Evolutionary conservation across 495 filamentous ascomycete species (phyloP).

Genomic region (Podospora didyma): DNA sequence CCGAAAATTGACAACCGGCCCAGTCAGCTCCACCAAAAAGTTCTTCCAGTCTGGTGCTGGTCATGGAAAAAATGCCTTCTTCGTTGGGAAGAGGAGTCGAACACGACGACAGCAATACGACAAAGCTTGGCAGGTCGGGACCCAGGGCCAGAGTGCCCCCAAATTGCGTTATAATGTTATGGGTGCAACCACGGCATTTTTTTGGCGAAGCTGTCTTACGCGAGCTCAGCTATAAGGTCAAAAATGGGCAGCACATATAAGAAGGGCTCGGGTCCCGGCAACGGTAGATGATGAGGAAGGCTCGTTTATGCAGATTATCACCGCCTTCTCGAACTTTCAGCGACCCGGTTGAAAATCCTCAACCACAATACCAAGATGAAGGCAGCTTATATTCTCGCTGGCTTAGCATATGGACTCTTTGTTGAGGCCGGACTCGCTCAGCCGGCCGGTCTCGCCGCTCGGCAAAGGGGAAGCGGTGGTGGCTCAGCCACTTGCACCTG

Average conservation of each 20-base stretch:
- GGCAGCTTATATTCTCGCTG: slow-evolving; percentile 1
- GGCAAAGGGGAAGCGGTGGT: slow-evolving; percentile 4
- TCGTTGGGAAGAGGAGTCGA: neutral
- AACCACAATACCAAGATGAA: slow-evolving; percentile 2
- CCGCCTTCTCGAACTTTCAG: neutral
- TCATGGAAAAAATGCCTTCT: neutral
- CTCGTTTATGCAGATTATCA: neutral
- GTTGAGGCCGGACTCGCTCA: neutral
- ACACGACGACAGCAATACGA: neutral
- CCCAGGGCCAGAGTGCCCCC: neutral
- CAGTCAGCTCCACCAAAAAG: neutral
- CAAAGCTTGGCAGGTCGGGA: neutral
- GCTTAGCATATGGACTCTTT: neutral
- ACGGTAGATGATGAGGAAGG: neutral
- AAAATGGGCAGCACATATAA: neutral
- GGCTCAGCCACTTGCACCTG: slow-evolving; percentile 11
- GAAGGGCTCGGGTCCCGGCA: neutral
- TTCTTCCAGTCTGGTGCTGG: neutral
- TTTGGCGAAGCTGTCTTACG: neutral
- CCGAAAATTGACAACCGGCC: neutral
- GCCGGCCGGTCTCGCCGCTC: neutral
- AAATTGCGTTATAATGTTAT: neutral
- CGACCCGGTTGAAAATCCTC: neutral
- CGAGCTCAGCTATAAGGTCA: neutral
- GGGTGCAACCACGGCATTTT: neutral